Base-by-base conservation (phyloP, 805 yeast species). In the Myxozyma melibiosi region DNA sequence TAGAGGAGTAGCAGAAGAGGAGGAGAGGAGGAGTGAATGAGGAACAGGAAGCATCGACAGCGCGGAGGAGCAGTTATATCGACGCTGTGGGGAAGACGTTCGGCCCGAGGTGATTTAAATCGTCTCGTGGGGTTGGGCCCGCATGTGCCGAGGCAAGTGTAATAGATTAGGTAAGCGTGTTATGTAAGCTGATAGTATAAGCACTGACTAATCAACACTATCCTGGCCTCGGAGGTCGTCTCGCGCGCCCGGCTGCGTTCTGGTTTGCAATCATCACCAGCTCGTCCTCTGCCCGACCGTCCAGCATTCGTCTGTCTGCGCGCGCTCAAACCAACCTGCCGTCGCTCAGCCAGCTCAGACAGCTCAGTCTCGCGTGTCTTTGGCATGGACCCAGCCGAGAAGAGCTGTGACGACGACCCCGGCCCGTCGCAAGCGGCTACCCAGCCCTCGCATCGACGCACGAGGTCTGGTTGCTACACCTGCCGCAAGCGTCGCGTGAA, bases 401-500 rank as follows among this genome's bases (percentile, higher is more conserved):
- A 42, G 30, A 24, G 37, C 37, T 3, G 40, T 28, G 40, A 40
- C 25, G 20, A 14, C 50, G 40, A 45, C 39, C 14, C 38, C 44
- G 33, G 11, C 30, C n/a, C 46, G 37, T 6, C 20, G 8, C 14
- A 6, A 6, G 25, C 27, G 46, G 34, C 35, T 33, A 5, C 13
- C 13, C 20, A 5, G 22, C 52, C 44, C 14, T 35, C 56, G 30
- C 62, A 55, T 27, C 41, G 44, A 16, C 53, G 63, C 8, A 58
- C 63, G 16, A 43, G 63, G 25, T 58, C 63, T 11, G 63, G 63
- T 13, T 58, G 63, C 39, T 58, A 47, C 47, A 58, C 61, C 11
- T 58, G 63, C 40, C 46, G 63, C 8, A 46, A 58, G 48, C 57
- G 63, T 16, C 51, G 63, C 22, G 63, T 58, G 13, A 58, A 58